Evolutionary conservation across 148 eudicot species (phyloP), one percentile per base, ranked within the genome.

Genomic region (Bassia scoparia): DNA sequence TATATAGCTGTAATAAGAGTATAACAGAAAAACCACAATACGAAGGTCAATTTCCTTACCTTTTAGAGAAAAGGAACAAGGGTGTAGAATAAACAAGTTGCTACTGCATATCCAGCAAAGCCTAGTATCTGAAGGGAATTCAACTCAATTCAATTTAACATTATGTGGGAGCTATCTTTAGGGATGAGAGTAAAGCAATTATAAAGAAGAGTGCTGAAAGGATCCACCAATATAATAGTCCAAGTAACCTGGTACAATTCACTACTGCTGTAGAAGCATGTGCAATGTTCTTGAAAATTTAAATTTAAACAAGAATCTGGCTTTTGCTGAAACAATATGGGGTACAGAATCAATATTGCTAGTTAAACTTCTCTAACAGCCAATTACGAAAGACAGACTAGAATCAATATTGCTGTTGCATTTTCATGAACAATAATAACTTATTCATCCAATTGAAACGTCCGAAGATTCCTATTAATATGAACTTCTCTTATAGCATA

Each of bases 11-110:
- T 10, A 53, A 52, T 33, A 27, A 21, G 62, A 69, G 43, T 27
- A 4, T n/a, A 68, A 59, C 24, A 43, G 23, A 66, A 17, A 63
- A 62, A 54, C 24, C 41, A 35, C 37, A 26, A 33, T 4, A 43
- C 59, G 61, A 48, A 20, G 58, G 66, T 38, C 12, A n/a, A 61
- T 54, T 17, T 23, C 46, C 61, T 38, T 71, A 90, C 98, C 98
- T 87, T 76, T 37, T 90, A 82, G 59, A 93, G 81, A 75, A 76
- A 79, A 20, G 95, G 97, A n/a, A 75, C 82, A 23, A 93, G 76
- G 30, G 89, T 65, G 61, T 87, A 87, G n/a, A 90, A 90, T 81
- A 85, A 29, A 77, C 89, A n/a, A n/a, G n/a, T n/a, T n/a, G n/a
- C n/a, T n/a, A n/a, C n/a, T n/a, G n/a, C n/a, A n/a, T n/a, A n/a